Base-by-base conservation (phyloP, 2,329 filamentous ascomycete genomes). In the Nakataea oryzae region DNA sequence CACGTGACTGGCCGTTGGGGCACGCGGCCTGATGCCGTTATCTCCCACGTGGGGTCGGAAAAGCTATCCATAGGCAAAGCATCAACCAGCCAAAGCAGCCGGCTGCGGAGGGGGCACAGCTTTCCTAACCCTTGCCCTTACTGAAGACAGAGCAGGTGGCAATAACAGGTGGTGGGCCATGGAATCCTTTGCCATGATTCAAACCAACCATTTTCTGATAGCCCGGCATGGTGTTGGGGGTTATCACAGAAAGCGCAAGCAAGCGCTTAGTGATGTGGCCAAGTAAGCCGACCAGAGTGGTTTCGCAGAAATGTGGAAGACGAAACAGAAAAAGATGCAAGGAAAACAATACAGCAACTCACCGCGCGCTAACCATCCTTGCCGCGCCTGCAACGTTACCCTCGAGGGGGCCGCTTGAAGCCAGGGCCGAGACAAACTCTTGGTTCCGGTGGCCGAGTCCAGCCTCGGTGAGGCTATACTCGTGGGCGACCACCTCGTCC, bases 381-480 rank as follows among this genome's bases (percentile, higher is more conserved):
- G 72, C 72, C 2, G 78, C 79, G n/a, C 73, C 75, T 47, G 69
- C 73, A 6, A 71, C 70, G 54, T 85, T 75, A 4, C 75, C 78
- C 59, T 72, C 71, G 62, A 87, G 72, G 11, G 78, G 76, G 0
- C 80, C 80, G 59, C 81, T 78, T 61, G 77, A 74, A 65, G 82
- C 72, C 57, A 85, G 68, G n/a, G 77, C 75, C 12, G 75, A 67
- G 54, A 85, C 70, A 21, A 89, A 75, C 50, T 78, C 71, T 58
- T 79, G 76, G 27, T 81, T 79, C 65, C 85, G 80, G 41, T 78
- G 69, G 3, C 76, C 75, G 9, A 91, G 74, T 0, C 88, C 88
- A 1, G 77, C 67, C 60, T 89, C 84, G 0, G 87, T 90, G 12
- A 90, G 75, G 21, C 80, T 76, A 70, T 92, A 93, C 71, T 93